phyloP scores from a whole-genome alignment of 148 eudicot genomes.

The Rhododendron kiyosumense region DNA sequence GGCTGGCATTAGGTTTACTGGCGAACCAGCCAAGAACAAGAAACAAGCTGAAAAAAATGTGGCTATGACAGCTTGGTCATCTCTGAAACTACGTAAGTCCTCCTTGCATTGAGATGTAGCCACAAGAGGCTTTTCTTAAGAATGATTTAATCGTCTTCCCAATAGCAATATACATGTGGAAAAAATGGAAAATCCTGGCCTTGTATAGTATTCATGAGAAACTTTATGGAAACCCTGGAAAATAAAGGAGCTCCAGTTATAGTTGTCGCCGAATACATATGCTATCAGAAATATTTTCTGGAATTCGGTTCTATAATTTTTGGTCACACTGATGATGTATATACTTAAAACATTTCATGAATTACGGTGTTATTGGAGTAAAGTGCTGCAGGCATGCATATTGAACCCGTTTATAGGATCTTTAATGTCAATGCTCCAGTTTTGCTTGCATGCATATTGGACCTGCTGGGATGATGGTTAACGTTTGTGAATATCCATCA shows the following conservation, averaged over 20 bases:
- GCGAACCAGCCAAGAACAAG: conserved; percentile 58
- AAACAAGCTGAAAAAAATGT: conserved; percentile 67
- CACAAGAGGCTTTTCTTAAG: background rate
- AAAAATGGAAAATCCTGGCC: background rate
- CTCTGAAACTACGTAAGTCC: conserved; percentile 49
- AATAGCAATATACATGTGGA: background rate
- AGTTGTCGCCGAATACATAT: background rate
- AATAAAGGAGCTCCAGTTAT: background rate
- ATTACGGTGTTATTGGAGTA: background rate
- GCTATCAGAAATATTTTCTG: background rate
- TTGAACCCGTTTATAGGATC: background rate
- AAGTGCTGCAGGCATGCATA: background rate
- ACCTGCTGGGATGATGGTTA: background rate
- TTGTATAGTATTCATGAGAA: background rate
- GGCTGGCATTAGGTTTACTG: conserved; percentile 48
- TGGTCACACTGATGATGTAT: background rate
- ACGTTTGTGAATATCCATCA: background rate
- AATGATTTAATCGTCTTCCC: background rate
- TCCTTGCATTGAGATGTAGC: background rate
- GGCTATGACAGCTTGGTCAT: conserved; percentile 59
- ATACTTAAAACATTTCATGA: background rate
- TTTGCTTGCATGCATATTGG: background rate
- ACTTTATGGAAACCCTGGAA: background rate
- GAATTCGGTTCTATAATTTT: background rate
- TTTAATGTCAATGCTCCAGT: background rate